These are phyloP conservation scores for Cucurbita pepo DNA, from an alignment of 306 rosid genomes.

Conservation along the genomic window DNA sequence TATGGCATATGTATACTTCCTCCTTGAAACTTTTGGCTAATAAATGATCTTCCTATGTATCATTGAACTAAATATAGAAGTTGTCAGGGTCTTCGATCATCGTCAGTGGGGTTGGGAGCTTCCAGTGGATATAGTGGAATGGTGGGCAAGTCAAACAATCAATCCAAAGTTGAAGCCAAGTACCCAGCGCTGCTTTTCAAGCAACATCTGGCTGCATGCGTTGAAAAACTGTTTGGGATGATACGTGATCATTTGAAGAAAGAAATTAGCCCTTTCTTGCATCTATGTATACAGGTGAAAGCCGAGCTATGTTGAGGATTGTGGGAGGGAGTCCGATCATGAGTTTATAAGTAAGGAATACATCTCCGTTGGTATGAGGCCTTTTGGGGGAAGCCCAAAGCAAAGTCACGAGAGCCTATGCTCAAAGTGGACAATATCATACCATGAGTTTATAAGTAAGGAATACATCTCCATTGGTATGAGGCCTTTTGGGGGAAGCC, in stretches of 20 bases:
- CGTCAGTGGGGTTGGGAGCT: conserved; percentile 57
- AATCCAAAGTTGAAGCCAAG: conserved; percentile 74
- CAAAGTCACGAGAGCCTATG: no score
- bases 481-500: no score
- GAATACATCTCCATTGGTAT: no score
- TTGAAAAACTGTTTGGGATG: conserved; percentile 71
- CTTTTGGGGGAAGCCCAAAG: no score
- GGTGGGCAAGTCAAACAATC: conserved; percentile 51
- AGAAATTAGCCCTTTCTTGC: conserved; percentile 68
- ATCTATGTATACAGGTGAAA: conserved; percentile 72
- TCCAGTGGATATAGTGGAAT: conserved; percentile 83
- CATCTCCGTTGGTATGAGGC: no score
- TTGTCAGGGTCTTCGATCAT: conserved; percentile 56
- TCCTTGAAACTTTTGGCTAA: conserved; percentile 3
- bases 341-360: no score
- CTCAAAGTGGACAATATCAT: no score
- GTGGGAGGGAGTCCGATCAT: no score
- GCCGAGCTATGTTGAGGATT: background rate
- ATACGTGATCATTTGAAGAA: conserved; percentile 69
- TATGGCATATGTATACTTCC: conserved; percentile 64
- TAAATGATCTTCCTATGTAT: background rate
- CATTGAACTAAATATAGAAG: conserved; percentile 1
- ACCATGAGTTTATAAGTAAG: no score
- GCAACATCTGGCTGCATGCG: conserved; percentile 68
- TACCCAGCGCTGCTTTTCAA: conserved; percentile 72